phyloP scores from a whole-genome alignment of 768 basidiomycete genomes.

The Leccinum rimulosum region DNA sequence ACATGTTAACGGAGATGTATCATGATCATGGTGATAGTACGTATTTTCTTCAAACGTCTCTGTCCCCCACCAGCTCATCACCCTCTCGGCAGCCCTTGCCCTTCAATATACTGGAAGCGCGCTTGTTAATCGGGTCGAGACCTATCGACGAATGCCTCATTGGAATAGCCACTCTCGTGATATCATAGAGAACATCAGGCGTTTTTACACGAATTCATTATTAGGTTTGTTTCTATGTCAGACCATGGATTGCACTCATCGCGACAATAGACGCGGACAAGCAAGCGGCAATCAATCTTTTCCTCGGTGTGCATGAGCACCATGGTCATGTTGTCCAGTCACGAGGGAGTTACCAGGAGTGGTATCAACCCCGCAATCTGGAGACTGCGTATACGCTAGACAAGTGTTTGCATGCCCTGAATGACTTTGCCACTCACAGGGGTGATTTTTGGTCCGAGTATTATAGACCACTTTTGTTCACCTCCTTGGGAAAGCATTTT shows the following conservation, averaged over 20 bases:
- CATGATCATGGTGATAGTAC: slow-evolving; percentile 95
- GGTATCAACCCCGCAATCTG: slow-evolving; percentile 77
- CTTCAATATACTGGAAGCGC: slow-evolving; percentile 97
- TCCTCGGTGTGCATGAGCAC: slow-evolving; percentile 72
- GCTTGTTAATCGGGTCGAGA: slow-evolving; percentile 93
- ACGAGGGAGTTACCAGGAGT: slow-evolving; percentile 76
- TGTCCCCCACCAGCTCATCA: background rate
- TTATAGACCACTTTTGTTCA: slow-evolving; percentile 82
- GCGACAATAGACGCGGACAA: slow-evolving; percentile 81
- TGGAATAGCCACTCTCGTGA: slow-evolving; percentile 98
- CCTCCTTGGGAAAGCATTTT: slow-evolving; percentile 83
- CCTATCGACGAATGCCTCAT: slow-evolving; percentile 91
- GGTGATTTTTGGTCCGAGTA: slow-evolving; percentile 89
- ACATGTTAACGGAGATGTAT: slow-evolving; percentile 98
- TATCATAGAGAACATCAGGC: slow-evolving; percentile 90
- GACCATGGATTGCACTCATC: background rate
- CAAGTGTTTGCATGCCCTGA: slow-evolving; percentile 61
- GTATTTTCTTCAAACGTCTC: slow-evolving; percentile 25
- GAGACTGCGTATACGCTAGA: slow-evolving; percentile 63
- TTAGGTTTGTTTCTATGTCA: slow-evolving; percentile 49
- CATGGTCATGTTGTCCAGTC: slow-evolving; percentile 49
- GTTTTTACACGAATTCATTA: slow-evolving; percentile 93
- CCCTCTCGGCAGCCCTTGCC: slow-evolving; percentile 65
- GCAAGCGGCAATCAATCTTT: slow-evolving; percentile 96
- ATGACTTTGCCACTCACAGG: slow-evolving; percentile 53